Base-by-base conservation (phyloP, 2,329 filamentous ascomycete species). In the Xylaria sp. region DNA sequence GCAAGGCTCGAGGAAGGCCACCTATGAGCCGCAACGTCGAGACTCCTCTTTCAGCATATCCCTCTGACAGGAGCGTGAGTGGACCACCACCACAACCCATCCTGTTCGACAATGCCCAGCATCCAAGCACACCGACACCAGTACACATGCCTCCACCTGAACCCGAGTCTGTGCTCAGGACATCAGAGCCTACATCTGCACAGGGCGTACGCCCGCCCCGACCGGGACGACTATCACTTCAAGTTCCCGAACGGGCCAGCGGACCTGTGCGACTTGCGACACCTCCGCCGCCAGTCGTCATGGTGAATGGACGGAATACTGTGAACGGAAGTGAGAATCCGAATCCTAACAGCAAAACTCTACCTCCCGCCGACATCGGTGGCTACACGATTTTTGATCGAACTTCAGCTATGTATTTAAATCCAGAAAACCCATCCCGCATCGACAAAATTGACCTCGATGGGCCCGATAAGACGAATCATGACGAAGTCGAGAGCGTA, bases 1-100 rank as follows among this genome's bases (percentile, higher is more conserved):
- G 91, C 1, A 97, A 94, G 78, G 85, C 91, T 15, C 85, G 94
- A 71, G 94, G 94, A 7, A 85, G 94, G 67, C 94, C 94, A 48
- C 93, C 93, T 0, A 91, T 90, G 64, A 92, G 91, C 73, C 86
- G 82, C 73, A 67, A 78, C 74, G 68, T 84, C 85, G 89, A 92
- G 70, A 89, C 89, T 0, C 89, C 91, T 0, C 92, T 90, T 72
- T 89, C 89, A 4, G 90, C 91, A 0, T 92, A 92, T 71, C 89
- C 90, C 12, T 74, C 79, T 3, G 88, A 86, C 15, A 89, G 88
- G 70, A 86, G 87, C 34, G 79, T 79, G 52, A 65, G 58, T 30
- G 67, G 65, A 36, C 82, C 79, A 43, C 85, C 79, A 43, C n/a
- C 79, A 43, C 85, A 82, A 78, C 52, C 76, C 77, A 52, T 65